Evolutionary conservation across 1,284 basidiomycete species (phyloP).

Genomic region (Sporisorium graminicola): DNA sequence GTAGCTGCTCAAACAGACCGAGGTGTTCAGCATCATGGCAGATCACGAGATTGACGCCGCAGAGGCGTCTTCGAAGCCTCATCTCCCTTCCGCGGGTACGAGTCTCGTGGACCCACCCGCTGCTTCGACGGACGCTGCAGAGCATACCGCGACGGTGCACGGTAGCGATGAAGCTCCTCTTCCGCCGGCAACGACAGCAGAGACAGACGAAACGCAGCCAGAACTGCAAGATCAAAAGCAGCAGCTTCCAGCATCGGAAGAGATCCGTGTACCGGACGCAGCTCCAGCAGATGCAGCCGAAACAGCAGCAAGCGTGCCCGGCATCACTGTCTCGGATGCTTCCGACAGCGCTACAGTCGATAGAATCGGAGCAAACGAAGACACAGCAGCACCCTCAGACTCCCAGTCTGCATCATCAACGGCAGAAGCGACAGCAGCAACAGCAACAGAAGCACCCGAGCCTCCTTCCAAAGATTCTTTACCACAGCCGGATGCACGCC

Average conservation of each 20-base stretch:
- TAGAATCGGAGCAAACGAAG: neutral
- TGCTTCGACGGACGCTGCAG: conserved; percentile 6
- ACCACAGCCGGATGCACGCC: conserved; percentile 14
- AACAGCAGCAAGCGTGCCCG: conserved; percentile 10
- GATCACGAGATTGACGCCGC: conserved; percentile 25
- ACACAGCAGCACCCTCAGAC: neutral
- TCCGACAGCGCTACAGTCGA: neutral
- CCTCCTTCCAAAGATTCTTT: conserved; percentile 23
- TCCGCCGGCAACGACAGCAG: neutral
- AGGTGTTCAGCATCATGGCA: conserved; percentile 68
- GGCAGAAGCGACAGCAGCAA: neutral
- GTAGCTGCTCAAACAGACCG: neutral
- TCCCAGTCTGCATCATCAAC: neutral
- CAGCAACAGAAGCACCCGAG: conserved; percentile 14
- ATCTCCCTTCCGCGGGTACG: conserved; percentile 41
- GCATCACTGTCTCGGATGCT: conserved; percentile 26
- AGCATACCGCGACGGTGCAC: neutral
- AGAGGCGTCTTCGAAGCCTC: conserved; percentile 34
- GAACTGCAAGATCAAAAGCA: conserved; percentile 5
- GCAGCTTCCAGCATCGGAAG: conserved; percentile 18
- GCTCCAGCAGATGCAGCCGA: neutral
- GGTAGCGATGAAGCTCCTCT: neutral
- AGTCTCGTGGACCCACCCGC: conserved; percentile 33
- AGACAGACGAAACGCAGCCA: neutral
- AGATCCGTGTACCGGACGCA: conserved; percentile 12